A percentile compares a stretch with the other conserved stretches of the same genome.
Conservation (phyloP, 345 rosid species). For the Dipteronia dyeriana region DNA sequence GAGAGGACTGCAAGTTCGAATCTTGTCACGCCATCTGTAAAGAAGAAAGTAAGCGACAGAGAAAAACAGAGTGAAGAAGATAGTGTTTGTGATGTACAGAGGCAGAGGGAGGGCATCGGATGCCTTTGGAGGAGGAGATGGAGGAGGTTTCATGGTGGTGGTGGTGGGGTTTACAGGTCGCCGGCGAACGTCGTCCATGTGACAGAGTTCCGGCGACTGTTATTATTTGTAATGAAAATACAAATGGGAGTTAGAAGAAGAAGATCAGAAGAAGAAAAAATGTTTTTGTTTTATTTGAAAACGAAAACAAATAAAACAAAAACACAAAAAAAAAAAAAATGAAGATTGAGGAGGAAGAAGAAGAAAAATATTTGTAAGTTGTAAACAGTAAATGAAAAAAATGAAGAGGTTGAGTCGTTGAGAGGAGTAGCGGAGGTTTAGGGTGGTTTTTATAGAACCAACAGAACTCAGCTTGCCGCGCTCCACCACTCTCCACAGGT, state of each 20-base stretch:
- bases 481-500: no score
- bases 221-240: neutral
- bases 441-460: constrained; percentile 6
- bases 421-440: constrained; percentile 24
- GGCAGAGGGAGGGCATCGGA: constrained; percentile 54
- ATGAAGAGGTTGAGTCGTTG: neutral
- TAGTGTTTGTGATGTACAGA: constrained; percentile 41
- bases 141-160: neutral
- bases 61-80: constrained; percentile 55
- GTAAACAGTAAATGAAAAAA: neutral
- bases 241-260: neutral
- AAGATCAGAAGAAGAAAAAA: no score
- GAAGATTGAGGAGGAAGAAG: no score
- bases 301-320: no score
- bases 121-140: constrained; percentile 24
- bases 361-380: constrained; percentile 6
- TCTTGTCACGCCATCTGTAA: constrained; percentile 51
- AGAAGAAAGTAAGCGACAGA: constrained; percentile 54
- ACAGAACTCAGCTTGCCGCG: no score
- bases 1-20: constrained; percentile 38
- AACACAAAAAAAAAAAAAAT: no score
- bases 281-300: no score
- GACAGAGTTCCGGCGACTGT: constrained; percentile 11
- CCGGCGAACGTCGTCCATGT: constrained; percentile 35
- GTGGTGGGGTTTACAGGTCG: neutral